Percentiles rank a stretch among this genome's conserved stretches.
These are phyloP conservation scores for Thielaviopsis musarum DNA, from an alignment of 2,329 filamentous ascomycete genomes.

Conservation along the genomic window DNA sequence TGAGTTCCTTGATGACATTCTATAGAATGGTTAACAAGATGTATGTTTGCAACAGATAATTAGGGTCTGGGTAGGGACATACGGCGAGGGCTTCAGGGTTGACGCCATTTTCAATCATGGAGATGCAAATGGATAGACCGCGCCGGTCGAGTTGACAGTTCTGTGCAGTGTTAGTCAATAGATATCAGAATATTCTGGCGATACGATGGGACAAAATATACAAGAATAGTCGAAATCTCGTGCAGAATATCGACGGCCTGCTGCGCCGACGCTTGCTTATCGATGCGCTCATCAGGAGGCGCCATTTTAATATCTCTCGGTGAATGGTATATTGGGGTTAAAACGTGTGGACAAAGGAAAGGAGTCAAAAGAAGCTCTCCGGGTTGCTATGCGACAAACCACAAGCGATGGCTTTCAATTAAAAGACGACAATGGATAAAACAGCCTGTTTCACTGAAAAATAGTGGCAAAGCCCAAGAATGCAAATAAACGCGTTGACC, in stretches of 20 bases:
- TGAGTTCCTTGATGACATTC: conserved; percentile 43
- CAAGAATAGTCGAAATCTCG: conserved; percentile 77
- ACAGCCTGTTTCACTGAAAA: too few relatives aligned
- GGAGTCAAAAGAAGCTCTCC: too few relatives aligned
- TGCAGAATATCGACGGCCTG: conserved; percentile 71
- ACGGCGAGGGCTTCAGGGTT: conserved; percentile 92
- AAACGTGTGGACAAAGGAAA: too few relatives aligned
- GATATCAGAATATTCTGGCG: too few relatives aligned
- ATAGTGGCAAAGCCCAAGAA: too few relatives aligned
- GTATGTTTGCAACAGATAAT: neutral
- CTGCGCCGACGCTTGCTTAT: conserved; percentile 61
- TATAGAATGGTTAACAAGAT: conserved; percentile 16
- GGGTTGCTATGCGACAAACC: too few relatives aligned
- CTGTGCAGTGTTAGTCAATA: conserved; percentile 28
- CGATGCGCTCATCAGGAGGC: conserved; percentile 31
- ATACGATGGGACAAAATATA: conserved; percentile 27
- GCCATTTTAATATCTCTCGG: conserved; percentile 17
- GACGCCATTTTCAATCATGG: conserved; percentile 90
- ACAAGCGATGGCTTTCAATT: neutral
- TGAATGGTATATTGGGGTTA: too few relatives aligned
- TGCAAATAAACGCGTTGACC: too few relatives aligned
- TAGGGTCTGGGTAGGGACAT: conserved; percentile 21
- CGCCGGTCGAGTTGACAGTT: conserved; percentile 87
- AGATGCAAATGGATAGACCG: conserved; percentile 86
- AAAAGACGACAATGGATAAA: too few relatives aligned